Evolutionary conservation across 2,329 filamentous ascomycete species (phyloP), one percentile per base, ranked within the genome.

Genomic region (Sporothrix euskadiensis): DNA sequence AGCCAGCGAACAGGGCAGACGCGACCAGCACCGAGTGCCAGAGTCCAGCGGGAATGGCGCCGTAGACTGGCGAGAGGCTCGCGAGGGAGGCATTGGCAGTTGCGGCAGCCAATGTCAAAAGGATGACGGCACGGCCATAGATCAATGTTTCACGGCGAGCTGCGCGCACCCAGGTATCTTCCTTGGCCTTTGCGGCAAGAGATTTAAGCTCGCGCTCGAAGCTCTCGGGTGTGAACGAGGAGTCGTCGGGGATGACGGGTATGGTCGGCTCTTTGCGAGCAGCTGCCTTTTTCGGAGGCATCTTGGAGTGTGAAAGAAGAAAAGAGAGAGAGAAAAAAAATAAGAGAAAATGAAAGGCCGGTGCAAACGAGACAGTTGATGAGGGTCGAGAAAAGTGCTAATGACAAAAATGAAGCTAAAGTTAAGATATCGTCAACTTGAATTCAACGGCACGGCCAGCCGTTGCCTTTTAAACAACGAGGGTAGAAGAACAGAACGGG

Each of bases 1-100:
- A 93, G 47, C 93, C 94, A 19, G 90, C 81, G 75, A 94, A 90
- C 75, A 90, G 89, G 39, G 89, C 90, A 3, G 88, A 83, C 77
- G 89, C 89, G 75, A 94, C 84, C 74, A 90, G 86, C 79, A 88
- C 87, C 70, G 86, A 83, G 80, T 98, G 95, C 81, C 91, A 92
- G 76, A 91, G 85, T 0, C 88, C 87, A 0, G 94, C 86, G 1
- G 95, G 92, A 52, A 97, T 92, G 19, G 91, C 90, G 71, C 96
- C 96, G 81, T 97, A 98, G 12, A 97, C 92, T 1, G 96, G 96
- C 26, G 94, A 92, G 47, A 98, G 85, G 54, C 88, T 90, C 75
- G 94, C 85, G 79, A 93, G 89, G 0, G 92, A 95, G 73, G 91
- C 88, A 75, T 90, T 89, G 65, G 91, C 90, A 74, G 88, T 89